Percentiles rank a stretch among this genome's conserved stretches.
phyloP scores from a whole-genome alignment of 164 flowering plant species.

The Santalum album region DNA sequence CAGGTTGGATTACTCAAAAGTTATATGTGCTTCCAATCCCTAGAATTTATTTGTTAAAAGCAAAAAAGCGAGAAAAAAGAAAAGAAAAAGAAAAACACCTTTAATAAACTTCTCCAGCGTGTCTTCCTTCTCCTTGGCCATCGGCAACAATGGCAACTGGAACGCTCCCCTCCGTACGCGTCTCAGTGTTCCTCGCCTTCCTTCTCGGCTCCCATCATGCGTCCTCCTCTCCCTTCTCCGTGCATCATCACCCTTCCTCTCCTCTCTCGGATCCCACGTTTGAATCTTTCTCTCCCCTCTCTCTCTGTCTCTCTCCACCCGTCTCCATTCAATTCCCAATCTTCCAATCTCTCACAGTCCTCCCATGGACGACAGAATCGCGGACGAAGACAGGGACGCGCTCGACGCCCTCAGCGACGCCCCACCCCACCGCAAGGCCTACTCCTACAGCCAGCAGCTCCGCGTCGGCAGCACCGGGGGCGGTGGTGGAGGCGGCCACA shows the following conservation, averaged over 20 bases:
- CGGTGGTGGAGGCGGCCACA: too few relatives aligned
- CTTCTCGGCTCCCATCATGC: too few relatives aligned
- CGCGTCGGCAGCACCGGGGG: conserved; percentile 22
- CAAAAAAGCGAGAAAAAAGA: too few relatives aligned
- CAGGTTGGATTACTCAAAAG: too few relatives aligned
- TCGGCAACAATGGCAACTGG: too few relatives aligned
- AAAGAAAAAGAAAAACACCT: too few relatives aligned
- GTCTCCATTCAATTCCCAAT: not conserved
- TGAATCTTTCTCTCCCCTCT: not conserved
- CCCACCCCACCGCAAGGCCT: conserved; percentile 21
- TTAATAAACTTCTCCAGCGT: too few relatives aligned
- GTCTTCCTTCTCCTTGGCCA: too few relatives aligned
- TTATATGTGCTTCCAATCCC: too few relatives aligned
- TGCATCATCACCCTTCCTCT: conserved; percentile 8
- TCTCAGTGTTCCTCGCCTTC: not conserved
- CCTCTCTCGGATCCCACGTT: conserved; percentile 5
- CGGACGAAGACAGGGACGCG: conserved; percentile 40
- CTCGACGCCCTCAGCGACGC: conserved; percentile 17
- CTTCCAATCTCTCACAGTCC: not conserved
- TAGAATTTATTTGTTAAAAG: too few relatives aligned
- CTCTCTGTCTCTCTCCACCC: not conserved
- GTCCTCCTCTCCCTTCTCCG: not conserved
- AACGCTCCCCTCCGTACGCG: not conserved
- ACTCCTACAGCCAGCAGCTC: conserved; percentile 64
- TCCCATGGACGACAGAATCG: conserved; percentile 21